A percentile compares a stretch with the other conserved stretches of the same genome.
Conservation (phyloP, 345 rosid species). For the Excoecaria agallocha region DNA sequence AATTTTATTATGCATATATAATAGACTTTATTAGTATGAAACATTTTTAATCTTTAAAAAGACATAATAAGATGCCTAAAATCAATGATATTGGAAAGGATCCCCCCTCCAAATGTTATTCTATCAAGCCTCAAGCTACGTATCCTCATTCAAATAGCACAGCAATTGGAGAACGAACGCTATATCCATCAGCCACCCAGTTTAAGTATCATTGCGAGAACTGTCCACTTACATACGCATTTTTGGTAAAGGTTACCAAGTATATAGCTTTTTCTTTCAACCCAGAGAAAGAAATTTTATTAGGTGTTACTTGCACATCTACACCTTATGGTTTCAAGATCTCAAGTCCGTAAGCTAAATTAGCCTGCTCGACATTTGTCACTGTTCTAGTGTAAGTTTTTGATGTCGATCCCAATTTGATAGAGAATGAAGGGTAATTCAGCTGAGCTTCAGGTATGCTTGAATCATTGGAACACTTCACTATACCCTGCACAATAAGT, state of each 20-base stretch:
- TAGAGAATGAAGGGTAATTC: slow-evolving; percentile 23
- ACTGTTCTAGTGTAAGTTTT: slow-evolving; percentile 16
- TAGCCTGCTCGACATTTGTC: slow-evolving; percentile 13
- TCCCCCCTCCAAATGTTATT: neutral
- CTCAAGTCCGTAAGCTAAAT: neutral
- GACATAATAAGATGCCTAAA: too few species aligned
- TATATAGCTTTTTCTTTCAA: slow-evolving; percentile 14
- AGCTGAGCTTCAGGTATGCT: slow-evolving; percentile 25
- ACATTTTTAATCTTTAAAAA: neutral
- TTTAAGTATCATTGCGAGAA: slow-evolving; percentile 25
- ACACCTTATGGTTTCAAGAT: slow-evolving; percentile 13
- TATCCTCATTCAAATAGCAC: neutral
- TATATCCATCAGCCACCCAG: slow-evolving; percentile 12
- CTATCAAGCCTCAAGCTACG: neutral
- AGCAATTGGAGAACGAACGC: slow-evolving; percentile 19
- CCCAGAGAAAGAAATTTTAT: neutral
- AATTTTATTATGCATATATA: too few species aligned
- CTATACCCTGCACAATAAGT: slow-evolving; percentile 5
- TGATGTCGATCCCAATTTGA: slow-evolving; percentile 14
- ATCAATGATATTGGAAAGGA: neutral
- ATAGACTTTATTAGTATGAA: too few species aligned
- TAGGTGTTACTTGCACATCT: slow-evolving; percentile 12
- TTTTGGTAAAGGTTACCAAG: slow-evolving; percentile 19
- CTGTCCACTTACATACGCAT: too few species aligned
- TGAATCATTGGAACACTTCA: slow-evolving; percentile 8